Percentiles rank a stretch among this genome's conserved stretches.
Conservation (phyloP, 495 filamentous ascomycete species). For the Symbiotaphrina buchneri region DNA sequence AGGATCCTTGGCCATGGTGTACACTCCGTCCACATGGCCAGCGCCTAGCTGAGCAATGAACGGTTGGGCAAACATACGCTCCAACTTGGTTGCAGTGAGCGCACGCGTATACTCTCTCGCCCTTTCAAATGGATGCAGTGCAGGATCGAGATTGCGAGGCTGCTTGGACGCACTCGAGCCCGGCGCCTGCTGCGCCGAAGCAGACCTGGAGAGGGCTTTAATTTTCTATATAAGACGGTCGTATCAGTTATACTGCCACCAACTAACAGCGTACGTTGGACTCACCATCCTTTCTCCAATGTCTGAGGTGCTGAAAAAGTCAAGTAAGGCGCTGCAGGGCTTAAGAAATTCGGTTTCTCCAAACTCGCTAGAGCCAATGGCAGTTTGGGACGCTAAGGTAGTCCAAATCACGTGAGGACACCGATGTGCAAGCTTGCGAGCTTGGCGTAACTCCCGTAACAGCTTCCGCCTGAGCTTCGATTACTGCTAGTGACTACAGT, state of each 20-base stretch:
- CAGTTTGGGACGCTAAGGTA: no score
- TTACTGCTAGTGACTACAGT: no score
- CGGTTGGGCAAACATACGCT: slow-evolving; percentile 88
- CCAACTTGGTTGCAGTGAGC: slow-evolving; percentile 79
- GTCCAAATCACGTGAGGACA: no score
- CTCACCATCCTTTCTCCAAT: slow-evolving; percentile 2
- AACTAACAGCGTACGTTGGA: background rate
- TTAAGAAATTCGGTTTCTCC: no score
- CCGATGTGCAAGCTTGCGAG: no score
- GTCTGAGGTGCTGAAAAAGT: background rate
- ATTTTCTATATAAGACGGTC: slow-evolving; percentile 4
- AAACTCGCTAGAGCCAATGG: no score
- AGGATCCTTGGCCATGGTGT: slow-evolving; percentile 19
- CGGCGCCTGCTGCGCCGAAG: slow-evolving; percentile 4
- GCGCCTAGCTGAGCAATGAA: slow-evolving; percentile 73
- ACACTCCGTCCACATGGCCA: slow-evolving; percentile 86
- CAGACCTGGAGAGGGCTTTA: slow-evolving; percentile 5
- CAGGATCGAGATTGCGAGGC: slow-evolving; percentile 77
- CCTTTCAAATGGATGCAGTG: slow-evolving; percentile 83
- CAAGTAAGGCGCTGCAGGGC: background rate
- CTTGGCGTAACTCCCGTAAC: no score
- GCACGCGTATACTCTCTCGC: slow-evolving; percentile 81
- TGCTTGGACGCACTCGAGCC: slow-evolving; percentile 12
- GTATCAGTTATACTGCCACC: slow-evolving; percentile 1
- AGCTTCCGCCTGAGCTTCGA: no score